Conservation (phyloP, 2,329 filamentous ascomycete species). For the Xylaria multiplex region DNA sequence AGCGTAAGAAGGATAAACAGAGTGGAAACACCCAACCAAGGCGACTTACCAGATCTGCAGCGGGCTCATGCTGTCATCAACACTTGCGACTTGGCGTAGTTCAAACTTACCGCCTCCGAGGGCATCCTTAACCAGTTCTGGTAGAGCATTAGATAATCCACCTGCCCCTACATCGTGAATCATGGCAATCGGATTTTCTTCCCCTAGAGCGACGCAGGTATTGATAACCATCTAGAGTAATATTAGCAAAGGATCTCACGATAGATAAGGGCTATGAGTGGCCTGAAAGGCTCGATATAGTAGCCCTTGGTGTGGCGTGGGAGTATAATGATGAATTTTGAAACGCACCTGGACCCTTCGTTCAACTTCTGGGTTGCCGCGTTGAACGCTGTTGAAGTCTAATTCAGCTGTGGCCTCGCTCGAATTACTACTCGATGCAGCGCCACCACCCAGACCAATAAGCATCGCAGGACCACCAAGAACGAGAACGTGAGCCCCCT, state of each 20-base stretch:
- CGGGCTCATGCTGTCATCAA: slow-evolving; percentile 91
- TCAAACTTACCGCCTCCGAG: slow-evolving; percentile 92
- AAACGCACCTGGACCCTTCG: slow-evolving; percentile 77
- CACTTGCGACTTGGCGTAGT: slow-evolving; percentile 90
- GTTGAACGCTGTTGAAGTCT: slow-evolving; percentile 96
- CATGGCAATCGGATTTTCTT: slow-evolving; percentile 89
- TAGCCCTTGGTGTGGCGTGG: neutral
- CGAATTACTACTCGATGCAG: slow-evolving; percentile 89
- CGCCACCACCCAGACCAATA: slow-evolving; percentile 94
- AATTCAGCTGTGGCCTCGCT: slow-evolving; percentile 90
- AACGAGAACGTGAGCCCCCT: slow-evolving; percentile 88
- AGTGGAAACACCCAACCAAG: neutral
- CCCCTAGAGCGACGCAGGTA: slow-evolving; percentile 84
- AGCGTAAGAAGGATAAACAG: neutral
- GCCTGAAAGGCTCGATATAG: neutral
- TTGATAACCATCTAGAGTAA: slow-evolving; percentile 83
- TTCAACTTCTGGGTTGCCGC: slow-evolving; percentile 97
- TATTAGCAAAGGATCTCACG: slow-evolving; percentile 8
- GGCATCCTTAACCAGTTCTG: slow-evolving; percentile 79
- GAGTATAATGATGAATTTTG: neutral
- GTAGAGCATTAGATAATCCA: slow-evolving; percentile 79
- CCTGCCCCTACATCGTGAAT: slow-evolving; percentile 98
- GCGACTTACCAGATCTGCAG: slow-evolving; percentile 81
- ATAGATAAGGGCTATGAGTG: neutral
- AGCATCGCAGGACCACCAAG: slow-evolving; percentile 97